Percentiles rank a stretch among this genome's conserved stretches.
phyloP scores from a whole-genome alignment of 257 asterid genomes.

The Ballota nigra region DNA sequence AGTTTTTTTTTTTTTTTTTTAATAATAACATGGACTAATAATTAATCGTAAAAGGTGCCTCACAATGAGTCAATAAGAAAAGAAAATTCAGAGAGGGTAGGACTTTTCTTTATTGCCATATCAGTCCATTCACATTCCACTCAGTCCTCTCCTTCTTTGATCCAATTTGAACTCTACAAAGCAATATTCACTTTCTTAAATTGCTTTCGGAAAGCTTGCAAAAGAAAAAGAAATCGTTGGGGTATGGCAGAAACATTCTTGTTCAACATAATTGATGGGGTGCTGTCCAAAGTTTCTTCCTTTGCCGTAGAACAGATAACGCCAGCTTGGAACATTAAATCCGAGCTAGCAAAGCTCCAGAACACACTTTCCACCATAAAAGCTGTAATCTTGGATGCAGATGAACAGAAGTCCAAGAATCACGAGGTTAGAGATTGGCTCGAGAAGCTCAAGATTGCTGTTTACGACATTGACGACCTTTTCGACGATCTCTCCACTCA shows the following conservation, averaged over 20 bases:
- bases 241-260: conserved; percentile 46
- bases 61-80: no score
- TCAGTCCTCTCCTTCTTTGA: no score
- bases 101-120: no score
- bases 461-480: conserved; percentile 47
- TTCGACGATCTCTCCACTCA: conserved; percentile 37
- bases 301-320: conserved; percentile 32
- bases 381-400: conserved; percentile 48
- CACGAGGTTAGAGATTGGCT: conserved; percentile 51
- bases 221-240: background rate
- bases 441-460: conserved; percentile 47
- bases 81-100: no score
- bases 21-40: no score
- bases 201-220: no score
- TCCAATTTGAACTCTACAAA: no score
- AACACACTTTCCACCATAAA: conserved; percentile 48
- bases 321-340: conserved; percentile 36
- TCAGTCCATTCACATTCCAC: no score
- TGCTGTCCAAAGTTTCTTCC: conserved; percentile 34
- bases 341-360: conserved; percentile 37
- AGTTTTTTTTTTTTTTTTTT: no score
- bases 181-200: no score
- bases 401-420: conserved; percentile 38
- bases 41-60: no score
- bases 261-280: conserved; percentile 40